A percentile compares a stretch with the other conserved stretches of the same genome.
Evolutionary conservation across 2,329 filamentous ascomycete species (phyloP).

Genomic region (Ophiostoma himal-ulmi): DNA sequence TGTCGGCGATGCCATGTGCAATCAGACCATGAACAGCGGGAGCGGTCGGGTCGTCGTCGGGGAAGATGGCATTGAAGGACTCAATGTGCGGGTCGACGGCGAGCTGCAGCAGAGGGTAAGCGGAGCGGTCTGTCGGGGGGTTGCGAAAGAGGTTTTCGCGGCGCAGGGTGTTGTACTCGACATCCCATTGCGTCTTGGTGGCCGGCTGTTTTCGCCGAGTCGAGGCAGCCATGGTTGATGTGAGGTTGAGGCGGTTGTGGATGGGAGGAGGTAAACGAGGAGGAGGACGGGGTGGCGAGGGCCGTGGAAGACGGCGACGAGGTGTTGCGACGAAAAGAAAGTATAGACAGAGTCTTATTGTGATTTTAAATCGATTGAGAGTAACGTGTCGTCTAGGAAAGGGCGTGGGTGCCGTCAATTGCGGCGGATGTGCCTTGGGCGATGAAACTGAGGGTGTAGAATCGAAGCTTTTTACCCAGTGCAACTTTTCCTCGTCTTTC

Average conservation of each 20-base stretch:
- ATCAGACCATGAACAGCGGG: conserved; percentile 43
- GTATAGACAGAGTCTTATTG: background rate
- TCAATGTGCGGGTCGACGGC: conserved; percentile 91
- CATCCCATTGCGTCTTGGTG: conserved; percentile 70
- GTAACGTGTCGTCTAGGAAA: background rate
- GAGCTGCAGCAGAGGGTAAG: conserved; percentile 78
- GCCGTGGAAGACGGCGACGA: background rate
- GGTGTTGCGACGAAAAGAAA: background rate
- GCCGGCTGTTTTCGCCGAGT: conserved; percentile 29
- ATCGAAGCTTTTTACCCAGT: conserved; percentile 15
- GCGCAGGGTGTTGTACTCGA: conserved; percentile 77
- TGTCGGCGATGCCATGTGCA: conserved; percentile 73
- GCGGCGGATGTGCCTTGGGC: background rate
- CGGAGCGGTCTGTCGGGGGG: conserved; percentile 78
- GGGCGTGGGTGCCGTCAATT: conserved; percentile 10
- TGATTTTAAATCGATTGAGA: background rate
- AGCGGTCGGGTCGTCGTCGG: conserved; percentile 48
- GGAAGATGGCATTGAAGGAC: conserved; percentile 87
- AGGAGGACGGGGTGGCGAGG: background rate
- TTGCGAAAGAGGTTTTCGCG: conserved; percentile 85
- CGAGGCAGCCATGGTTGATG: conserved; percentile 21
- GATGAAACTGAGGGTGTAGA: conserved; percentile 1
- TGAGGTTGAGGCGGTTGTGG: background rate
- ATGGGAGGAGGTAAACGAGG: background rate
- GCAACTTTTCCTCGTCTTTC: background rate